Base-by-base conservation (phyloP, 2,329 filamentous ascomycete genomes). In the Ilyonectria robusta region DNA sequence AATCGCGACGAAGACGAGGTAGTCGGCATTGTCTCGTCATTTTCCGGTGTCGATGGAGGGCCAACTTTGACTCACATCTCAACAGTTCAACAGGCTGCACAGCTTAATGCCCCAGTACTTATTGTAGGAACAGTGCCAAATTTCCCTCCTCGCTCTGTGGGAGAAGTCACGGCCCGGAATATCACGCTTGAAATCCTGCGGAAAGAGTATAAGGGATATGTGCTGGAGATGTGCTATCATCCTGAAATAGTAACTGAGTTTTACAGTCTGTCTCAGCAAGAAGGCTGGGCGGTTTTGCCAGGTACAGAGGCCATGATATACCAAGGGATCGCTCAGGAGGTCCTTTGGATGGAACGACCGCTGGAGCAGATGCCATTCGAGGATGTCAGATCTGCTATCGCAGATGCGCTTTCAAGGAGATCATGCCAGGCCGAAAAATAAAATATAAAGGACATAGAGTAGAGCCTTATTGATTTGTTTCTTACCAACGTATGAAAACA, bases 181-280 rank as follows among this genome's bases (percentile, higher is more conserved):
- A 62, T 71, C 29, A 21, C 42, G 13, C 29, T 56, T 1, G 51
- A 66, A 31, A 64, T 71, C 44, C 53, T 70, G 31, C 15, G 57
- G n/a, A 65, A 62, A 54, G 37, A 56, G 3, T 3, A 59, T 8
- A 68, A 68, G 53, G 60, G 67, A 4, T 66, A 37, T 21, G 46
- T 70, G 17, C 50, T 70, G 31, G 69, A 71, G 13, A 71, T 71
- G 69, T 71, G 68, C 40, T 71, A 71, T 23, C 60, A 70, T 40
- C 69, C 69, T 9, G 65, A 65, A 3, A 60, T 63, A 4, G 21
- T 54, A 3, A 71, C 69, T 3, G 58, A 55, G 15, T 65, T 71
- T 42, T 71, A 65, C 31, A 47, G 44, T 17, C 51, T 61, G 11
- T 53, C 57, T 5, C 47, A 62, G 21, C 29, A 50, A 1, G 33